Evolutionary conservation across 1,139 yeast species (phyloP).

Genomic region (Kurtzmaniella natalensis): DNA sequence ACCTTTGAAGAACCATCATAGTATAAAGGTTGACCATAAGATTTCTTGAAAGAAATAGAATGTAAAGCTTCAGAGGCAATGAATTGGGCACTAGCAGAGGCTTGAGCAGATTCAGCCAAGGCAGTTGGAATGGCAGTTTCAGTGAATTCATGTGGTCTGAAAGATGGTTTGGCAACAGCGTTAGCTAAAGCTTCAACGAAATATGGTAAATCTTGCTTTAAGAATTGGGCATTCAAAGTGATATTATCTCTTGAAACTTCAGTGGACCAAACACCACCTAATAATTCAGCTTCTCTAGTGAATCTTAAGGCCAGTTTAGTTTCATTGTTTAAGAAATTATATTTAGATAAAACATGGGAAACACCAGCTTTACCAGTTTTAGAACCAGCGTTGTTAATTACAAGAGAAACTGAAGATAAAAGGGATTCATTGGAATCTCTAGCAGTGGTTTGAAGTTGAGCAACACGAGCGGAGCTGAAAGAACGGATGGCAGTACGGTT

Average conservation of each 20-base stretch:
- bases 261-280: slow-evolving; percentile 79
- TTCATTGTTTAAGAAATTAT: slow-evolving; percentile 79
- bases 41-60: slow-evolving; percentile 78
- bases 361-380: slow-evolving; percentile 77
- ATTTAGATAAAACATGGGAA: slow-evolving; percentile 81
- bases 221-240: slow-evolving; percentile 73
- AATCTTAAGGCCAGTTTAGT: slow-evolving; percentile 86
- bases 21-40: slow-evolving; percentile 80
- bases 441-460: slow-evolving; percentile 41
- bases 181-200: slow-evolving; percentile 84
- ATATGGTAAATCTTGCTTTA: slow-evolving; percentile 87
- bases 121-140: slow-evolving; percentile 86
- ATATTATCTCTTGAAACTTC: slow-evolving; percentile 80
- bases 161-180: slow-evolving; percentile 67
- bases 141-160: slow-evolving; percentile 74
- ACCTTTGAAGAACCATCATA: slow-evolving; percentile 62
- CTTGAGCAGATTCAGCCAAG: slow-evolving; percentile 47
- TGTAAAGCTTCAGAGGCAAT: slow-evolving; percentile 78
- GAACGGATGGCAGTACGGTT: slow-evolving; percentile 45
- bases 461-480: slow-evolving; percentile 38
- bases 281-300: slow-evolving; percentile 89
- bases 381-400: slow-evolving; percentile 79
- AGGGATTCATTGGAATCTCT: slow-evolving; percentile 52
- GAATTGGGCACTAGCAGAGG: slow-evolving; percentile 48
- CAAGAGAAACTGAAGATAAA: slow-evolving; percentile 64